A percentile compares a stretch with the other conserved stretches of the same genome.
phyloP scores from a whole-genome alignment of 176 grass and related monocot genomes.

The Musa troglodytarum region DNA sequence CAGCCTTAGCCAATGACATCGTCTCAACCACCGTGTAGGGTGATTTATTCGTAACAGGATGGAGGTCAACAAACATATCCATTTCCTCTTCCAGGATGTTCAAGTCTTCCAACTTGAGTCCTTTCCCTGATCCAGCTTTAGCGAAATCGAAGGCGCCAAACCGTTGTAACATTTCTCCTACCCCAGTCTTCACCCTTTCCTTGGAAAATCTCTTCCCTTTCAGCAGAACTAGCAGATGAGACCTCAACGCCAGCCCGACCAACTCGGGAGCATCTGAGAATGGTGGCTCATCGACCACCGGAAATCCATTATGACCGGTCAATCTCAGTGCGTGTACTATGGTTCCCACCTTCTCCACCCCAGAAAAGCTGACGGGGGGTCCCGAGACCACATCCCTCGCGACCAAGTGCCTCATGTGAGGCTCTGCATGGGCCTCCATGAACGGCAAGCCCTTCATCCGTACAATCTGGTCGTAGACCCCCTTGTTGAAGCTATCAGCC shows the following conservation, averaged over 20 bases:
- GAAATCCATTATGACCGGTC: slow-evolving; percentile 88
- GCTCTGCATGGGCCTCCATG: slow-evolving; percentile 88
- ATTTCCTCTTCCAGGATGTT: slow-evolving; percentile 64
- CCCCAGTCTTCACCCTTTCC: slow-evolving; percentile 43
- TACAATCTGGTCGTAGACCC: slow-evolving; percentile 83
- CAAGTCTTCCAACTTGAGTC: slow-evolving; percentile 65
- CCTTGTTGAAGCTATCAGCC: slow-evolving; percentile 83
- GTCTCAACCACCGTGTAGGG: slow-evolving; percentile 86
- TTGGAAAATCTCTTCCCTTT: slow-evolving; percentile 57
- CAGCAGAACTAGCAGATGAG: slow-evolving; percentile 68
- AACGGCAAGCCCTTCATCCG: slow-evolving; percentile 90
- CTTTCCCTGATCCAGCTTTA: slow-evolving; percentile 78
- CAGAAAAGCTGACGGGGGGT: slow-evolving; percentile 54
- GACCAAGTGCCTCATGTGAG: slow-evolving; percentile 63
- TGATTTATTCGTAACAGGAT: slow-evolving; percentile 73
- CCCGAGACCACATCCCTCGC: slow-evolving; percentile 69
- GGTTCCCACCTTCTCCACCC: slow-evolving; percentile 69
- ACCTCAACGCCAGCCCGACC: slow-evolving; percentile 67
- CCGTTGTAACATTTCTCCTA: slow-evolving; percentile 33
- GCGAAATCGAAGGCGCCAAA: slow-evolving; percentile 66
- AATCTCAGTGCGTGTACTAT: slow-evolving; percentile 54
- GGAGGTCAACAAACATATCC: slow-evolving; percentile 89
- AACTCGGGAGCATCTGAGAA: slow-evolving; percentile 65
- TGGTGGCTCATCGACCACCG: slow-evolving; percentile 81
- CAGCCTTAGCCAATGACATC: slow-evolving; percentile 88